Base-by-base conservation (phyloP, 139 green algal genomes). In the Haematococcus lacustris region DNA sequence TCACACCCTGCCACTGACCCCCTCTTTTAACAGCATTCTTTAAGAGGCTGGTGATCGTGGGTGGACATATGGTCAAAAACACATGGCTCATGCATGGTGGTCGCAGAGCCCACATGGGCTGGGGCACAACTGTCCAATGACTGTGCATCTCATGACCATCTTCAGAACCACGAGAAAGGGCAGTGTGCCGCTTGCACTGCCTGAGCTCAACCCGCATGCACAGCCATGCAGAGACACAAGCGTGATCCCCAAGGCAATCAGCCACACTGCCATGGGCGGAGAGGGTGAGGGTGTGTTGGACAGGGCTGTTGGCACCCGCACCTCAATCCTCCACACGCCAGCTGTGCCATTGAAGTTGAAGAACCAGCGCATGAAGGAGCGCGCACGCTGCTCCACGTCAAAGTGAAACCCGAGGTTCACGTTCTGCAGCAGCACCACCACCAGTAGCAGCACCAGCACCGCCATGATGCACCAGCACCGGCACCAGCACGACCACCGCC, bases 291-390 rank as follows among this genome's bases (percentile, higher is more conserved):
- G 21, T 57, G 13, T n/a, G 21, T 13, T 65, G 57, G 5, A 65
- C 57, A 13, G 9, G 26, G 17, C 21, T 37, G 23, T 65, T 5
- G 26, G 9, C 5, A 33, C 57, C 5, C 75, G 6, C 40, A 85
- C 80, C 76, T 76, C 38, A 38, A 83, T 78, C 9, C 77, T 61
- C 76, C 75, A 86, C 38, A 79, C 77, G 70, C 84, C 84, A 37
- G 84, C 84, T 23, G 84, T 89, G 64, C 84, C 84, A 62, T 89
- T 89, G 79, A 89, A 89, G 77, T 89, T 88, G 78, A 90, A 85
- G 76, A 90, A 90, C 74, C 82, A 85, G 39, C 85, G 77, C 63
- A 88, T 71, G 77, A 79, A 86, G 50, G 71, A 82, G 60, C 82
- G 84, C 5, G 79, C 82, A 9, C 79, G 68, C 80, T 90, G 85